These are phyloP conservation scores for Russula emetica DNA, from an alignment of 768 basidiomycete species.

Conservation along the genomic window DNA sequence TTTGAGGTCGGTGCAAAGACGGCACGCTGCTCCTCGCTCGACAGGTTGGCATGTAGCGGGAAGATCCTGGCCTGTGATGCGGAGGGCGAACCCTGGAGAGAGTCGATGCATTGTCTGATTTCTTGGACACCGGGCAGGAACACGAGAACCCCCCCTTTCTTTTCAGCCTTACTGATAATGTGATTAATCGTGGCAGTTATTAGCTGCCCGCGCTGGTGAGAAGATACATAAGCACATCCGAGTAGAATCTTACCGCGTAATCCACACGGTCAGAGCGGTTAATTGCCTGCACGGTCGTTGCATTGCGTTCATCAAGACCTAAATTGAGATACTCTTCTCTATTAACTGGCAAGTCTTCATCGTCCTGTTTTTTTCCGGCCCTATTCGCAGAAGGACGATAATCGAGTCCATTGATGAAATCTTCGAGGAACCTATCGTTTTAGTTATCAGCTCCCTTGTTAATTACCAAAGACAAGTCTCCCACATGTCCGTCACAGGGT, in stretches of 20 bases:
- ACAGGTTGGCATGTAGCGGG: slow-evolving; percentile 86
- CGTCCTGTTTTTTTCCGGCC: slow-evolving; percentile 18
- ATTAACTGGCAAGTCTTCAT: slow-evolving; percentile 18
- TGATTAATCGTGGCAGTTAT: slow-evolving; percentile 55
- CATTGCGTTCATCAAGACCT: slow-evolving; percentile 50
- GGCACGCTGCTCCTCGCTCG: slow-evolving; percentile 73
- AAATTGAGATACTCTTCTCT: slow-evolving; percentile 42
- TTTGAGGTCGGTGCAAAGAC: slow-evolving; percentile 62
- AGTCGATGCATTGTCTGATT: slow-evolving; percentile 71
- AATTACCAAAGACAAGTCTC: slow-evolving; percentile 28
- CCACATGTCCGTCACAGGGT: slow-evolving; percentile 73
- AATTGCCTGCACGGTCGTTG: slow-evolving; percentile 57
- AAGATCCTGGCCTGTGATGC: slow-evolving; percentile 50
- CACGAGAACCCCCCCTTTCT: slow-evolving; percentile 68
- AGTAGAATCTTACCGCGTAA: slow-evolving; percentile 49
- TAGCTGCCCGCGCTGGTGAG: slow-evolving; percentile 12
- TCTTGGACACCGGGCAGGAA: slow-evolving; percentile 92
- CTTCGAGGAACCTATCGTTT: slow-evolving; percentile 26
- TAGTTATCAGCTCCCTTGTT: background rate
- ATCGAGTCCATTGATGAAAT: slow-evolving; percentile 17
- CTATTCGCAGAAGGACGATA: slow-evolving; percentile 18
- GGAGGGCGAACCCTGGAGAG: slow-evolving; percentile 40
- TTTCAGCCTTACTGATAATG: slow-evolving; percentile 48
- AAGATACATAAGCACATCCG: background rate
- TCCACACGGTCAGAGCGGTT: slow-evolving; percentile 63